These are phyloP conservation scores for Cubamyces sp. DNA, from an alignment of 768 basidiomycete genomes.

Conservation along the genomic window DNA sequence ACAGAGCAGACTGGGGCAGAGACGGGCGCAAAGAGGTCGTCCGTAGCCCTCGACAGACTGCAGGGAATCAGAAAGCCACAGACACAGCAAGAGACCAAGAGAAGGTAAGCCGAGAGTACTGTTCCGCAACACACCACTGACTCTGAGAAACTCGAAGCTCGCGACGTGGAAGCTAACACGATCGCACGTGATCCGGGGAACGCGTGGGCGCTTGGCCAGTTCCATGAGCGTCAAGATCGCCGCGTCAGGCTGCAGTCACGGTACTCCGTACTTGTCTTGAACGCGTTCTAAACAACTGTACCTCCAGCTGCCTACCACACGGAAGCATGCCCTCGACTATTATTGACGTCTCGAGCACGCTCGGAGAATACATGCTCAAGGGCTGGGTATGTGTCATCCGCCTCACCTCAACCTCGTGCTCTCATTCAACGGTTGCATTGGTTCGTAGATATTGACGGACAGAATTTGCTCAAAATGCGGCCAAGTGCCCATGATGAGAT, in stretches of 20 bases:
- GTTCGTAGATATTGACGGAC: constrained; percentile 64
- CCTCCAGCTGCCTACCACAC: no score
- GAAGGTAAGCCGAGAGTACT: no score
- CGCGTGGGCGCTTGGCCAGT: constrained; percentile 2
- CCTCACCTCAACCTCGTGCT: neutral
- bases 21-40: neutral
- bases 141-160: neutral
- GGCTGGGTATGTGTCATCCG: constrained; percentile 61
- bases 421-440: neutral
- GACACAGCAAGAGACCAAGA: neutral
- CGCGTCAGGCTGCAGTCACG: no score
- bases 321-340: constrained; percentile 50
- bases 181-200: constrained; percentile 2
- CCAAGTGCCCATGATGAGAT: constrained; percentile 71
- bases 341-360: constrained; percentile 58
- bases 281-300: no score
- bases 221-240: neutral
- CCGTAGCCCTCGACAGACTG: neutral
- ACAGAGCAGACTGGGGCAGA: constrained; percentile 14
- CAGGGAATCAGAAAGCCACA: neutral
- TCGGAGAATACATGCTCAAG: constrained; percentile 75
- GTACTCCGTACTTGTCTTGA: no score
- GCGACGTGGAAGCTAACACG: constrained; percentile 9
- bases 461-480: constrained; percentile 63
- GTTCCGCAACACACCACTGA: no score